Evolutionary conservation across 345 rosid genomes (phyloP).

Genomic region (Clarkia xantiana): DNA sequence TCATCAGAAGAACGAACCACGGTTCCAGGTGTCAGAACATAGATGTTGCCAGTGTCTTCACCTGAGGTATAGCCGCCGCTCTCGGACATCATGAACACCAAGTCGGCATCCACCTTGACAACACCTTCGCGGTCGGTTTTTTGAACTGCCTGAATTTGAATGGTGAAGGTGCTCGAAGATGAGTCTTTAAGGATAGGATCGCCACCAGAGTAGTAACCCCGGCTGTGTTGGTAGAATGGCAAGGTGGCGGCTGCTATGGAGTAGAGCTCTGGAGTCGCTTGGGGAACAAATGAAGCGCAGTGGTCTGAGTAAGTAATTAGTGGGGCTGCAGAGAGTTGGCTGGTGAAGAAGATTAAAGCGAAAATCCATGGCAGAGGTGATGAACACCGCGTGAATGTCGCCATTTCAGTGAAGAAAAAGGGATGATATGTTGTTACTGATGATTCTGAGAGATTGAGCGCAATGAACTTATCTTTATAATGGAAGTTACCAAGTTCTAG

Average conservation of each 20-base stretch:
- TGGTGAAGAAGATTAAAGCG: not conserved
- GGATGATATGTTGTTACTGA: too few species aligned
- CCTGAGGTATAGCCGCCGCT: not conserved
- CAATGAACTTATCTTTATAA: too few species aligned
- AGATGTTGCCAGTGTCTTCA: too few species aligned
- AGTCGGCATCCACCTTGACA: slow-evolving; percentile 9
- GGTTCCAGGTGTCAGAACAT: too few species aligned
- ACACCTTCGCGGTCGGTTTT: slow-evolving; percentile 11
- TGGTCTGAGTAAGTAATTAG: slow-evolving; percentile 12
- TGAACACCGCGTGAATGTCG: not conserved
- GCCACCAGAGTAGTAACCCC: slow-evolving; percentile 12
- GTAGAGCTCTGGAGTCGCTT: not conserved
- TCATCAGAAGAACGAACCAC: too few species aligned
- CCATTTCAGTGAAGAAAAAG: not conserved
- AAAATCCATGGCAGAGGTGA: slow-evolving; percentile 1
- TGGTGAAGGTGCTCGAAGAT: slow-evolving; percentile 5
- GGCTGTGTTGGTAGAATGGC: slow-evolving; percentile 1
- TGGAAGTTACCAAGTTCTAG: too few species aligned
- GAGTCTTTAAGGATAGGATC: not conserved
- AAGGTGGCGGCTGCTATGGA: not conserved
- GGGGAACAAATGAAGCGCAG: slow-evolving; percentile 18
- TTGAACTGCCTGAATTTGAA: not conserved
- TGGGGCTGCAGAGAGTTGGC: slow-evolving; percentile 1
- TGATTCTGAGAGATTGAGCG: too few species aligned
- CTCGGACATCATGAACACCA: not conserved